phyloP scores from a whole-genome alignment of 1,284 basidiomycete genomes.

The Inonotus obliquus region DNA sequence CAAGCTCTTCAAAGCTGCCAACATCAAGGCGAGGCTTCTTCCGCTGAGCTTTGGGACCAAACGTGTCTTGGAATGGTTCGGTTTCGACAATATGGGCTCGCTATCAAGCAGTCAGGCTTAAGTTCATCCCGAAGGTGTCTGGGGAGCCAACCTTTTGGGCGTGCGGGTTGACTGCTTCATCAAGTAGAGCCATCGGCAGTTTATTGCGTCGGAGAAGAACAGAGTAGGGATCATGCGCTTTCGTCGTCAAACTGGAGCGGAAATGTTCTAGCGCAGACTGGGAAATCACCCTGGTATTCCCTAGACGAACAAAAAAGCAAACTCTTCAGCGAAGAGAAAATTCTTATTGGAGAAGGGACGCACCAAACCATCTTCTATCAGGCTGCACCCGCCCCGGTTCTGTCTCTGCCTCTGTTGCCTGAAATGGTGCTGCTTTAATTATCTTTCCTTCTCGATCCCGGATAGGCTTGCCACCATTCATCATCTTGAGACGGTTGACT shows the following conservation, averaged over 20 bases:
- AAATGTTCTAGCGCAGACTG: constrained; percentile 94
- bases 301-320: constrained; percentile 34
- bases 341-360: constrained; percentile 29
- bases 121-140: neutral
- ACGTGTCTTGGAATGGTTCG: constrained; percentile 88
- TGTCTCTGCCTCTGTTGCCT: constrained; percentile 86
- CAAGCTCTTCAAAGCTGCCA: constrained; percentile 84
- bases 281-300: constrained; percentile 98
- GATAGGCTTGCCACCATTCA: constrained; percentile 85
- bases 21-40: constrained; percentile 83
- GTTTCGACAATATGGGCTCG: constrained; percentile 89
- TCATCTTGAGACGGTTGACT: constrained; percentile 81
- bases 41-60: constrained; percentile 90
- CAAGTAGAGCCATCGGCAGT: constrained; percentile 89
- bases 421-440: constrained; percentile 87
- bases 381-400: constrained; percentile 87
- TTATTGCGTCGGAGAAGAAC: constrained; percentile 90
- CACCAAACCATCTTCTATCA: constrained; percentile 94
- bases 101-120: constrained; percentile 34
- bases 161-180: constrained; percentile 79
- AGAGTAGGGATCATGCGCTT: constrained; percentile 90
- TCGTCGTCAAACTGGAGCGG: constrained; percentile 76
- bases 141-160: constrained; percentile 61
- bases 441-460: constrained; percentile 89
- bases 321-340: constrained; percentile 6